A percentile compares a stretch with the other conserved stretches of the same genome.
These are phyloP conservation scores for Daucus carota DNA, from an alignment of 129 eudicot species.

Conservation along the genomic window DNA sequence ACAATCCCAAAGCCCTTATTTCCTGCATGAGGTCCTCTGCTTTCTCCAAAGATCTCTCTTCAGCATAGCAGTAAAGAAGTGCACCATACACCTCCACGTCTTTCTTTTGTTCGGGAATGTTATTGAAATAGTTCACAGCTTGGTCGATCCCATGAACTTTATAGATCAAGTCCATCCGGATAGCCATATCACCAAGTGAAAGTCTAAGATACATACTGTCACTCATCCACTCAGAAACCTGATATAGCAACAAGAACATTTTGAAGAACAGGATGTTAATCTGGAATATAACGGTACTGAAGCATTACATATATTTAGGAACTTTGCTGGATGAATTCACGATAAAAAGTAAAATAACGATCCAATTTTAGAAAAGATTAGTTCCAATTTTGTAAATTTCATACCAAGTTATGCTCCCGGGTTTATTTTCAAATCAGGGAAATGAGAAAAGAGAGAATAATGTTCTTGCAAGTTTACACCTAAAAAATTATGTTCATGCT, in stretches of 20 bases:
- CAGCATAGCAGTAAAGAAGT: neutral
- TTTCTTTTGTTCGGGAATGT: slow-evolving; percentile 24
- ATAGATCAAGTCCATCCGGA: slow-evolving; percentile 36
- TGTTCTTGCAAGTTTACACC: no score
- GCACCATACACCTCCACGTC: slow-evolving; percentile 15
- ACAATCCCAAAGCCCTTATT: slow-evolving; percentile 23
- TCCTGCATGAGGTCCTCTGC: slow-evolving; percentile 3
- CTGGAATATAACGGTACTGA: neutral
- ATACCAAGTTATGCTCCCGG: neutral
- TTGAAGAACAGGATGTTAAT: neutral
- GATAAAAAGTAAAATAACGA: neutral
- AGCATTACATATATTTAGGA: neutral
- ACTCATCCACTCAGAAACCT: slow-evolving; percentile 31
- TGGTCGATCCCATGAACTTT: slow-evolving; percentile 34
- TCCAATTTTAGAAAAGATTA: neutral
- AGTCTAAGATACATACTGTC: slow-evolving; percentile 16
- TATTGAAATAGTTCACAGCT: slow-evolving; percentile 30
- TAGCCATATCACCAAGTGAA: slow-evolving; percentile 30
- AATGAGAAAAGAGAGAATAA: neutral
- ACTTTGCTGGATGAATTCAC: neutral
- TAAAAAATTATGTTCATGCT: neutral
- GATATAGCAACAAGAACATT: neutral
- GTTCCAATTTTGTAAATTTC: no score
- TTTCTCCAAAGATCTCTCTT: neutral
- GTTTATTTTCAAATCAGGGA: neutral